Base-by-base conservation (phyloP, 2,329 filamentous ascomycete species). In the Aspergillus terreus region DNA sequence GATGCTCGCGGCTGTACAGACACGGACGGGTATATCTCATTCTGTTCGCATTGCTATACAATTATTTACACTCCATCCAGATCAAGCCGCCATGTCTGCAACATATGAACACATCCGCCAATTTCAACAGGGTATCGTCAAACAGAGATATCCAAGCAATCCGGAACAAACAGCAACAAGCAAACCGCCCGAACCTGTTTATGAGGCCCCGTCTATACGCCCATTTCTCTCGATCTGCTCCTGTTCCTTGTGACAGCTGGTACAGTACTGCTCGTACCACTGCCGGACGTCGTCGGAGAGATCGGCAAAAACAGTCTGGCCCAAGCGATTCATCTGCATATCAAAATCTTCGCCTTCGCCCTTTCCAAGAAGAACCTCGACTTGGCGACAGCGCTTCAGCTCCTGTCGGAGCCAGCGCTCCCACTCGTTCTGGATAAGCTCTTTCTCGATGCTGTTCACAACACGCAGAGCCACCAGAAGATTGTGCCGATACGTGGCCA, bases 331-430 rank as follows among this genome's bases (percentile, higher is more conserved):
- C 15, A 52, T 59, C 46, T 60, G 60, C 40, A 58, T 47, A 33
- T 59, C 59, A 25, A 51, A 52, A 12, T 60, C 62, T 38, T 64
- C 65, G 15, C 52, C 52, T 23, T 54, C 43, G 19, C 60, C 58
- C 32, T 62, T 58, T 44, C 63, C 61, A 10, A 82, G 64, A 59
- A 84, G 70, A 12, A 65, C 67, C 38, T 79, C 77, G 6, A 84
- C 69, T 64, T 87, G 82, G 51, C 83, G 82, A 69, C 94, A 99
- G 45, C 88, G 82, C 32, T 78, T 71, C 57, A 84, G 86, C 73
- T 99, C 94, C 59, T 89, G 86, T 3, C 82, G 72, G 27, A 97
- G 79, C 92, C 92, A 99, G 57, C 89, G 88, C 74, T 96, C 92
- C 86, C 91, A 99, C 70, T 96, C 92, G 0, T 87, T 87, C 63